Evolutionary conservation across 2,329 filamentous ascomycete genomes (phyloP).

Genomic region (Nakataea oryzae): DNA sequence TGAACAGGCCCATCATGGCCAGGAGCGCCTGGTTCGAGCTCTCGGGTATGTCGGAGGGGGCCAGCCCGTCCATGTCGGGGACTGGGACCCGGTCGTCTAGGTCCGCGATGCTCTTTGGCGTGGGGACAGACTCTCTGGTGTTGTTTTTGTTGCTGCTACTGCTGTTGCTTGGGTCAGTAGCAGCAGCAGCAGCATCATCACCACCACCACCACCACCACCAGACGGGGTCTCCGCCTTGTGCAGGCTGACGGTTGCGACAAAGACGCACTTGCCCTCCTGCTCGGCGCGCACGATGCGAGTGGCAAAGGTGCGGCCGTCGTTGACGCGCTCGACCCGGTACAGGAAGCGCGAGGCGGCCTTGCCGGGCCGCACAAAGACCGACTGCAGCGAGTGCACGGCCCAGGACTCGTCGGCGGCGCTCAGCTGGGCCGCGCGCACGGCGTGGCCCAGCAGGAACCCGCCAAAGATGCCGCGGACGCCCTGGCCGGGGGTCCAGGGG

Average conservation of each 20-base stretch:
- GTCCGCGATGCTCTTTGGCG: no score
- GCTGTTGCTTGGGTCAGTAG: neutral
- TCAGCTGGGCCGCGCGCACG: constrained; percentile 1
- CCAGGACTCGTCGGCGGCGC: neutral
- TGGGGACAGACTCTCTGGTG: neutral
- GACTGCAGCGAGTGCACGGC: constrained; percentile 3
- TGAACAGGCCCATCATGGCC: neutral
- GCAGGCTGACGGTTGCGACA: constrained; percentile 1
- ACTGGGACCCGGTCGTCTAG: neutral
- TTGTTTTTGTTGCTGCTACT: no score
- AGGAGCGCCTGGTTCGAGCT: neutral
- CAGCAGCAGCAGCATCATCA: neutral
- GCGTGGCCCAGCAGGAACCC: constrained; percentile 3
- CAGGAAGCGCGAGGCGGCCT: neutral
- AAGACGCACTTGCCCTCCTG: neutral
- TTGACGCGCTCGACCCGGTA: constrained; percentile 1
- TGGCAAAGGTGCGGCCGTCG: constrained; percentile 4
- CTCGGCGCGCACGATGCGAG: constrained; percentile 2
- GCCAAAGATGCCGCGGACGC: constrained; percentile 4
- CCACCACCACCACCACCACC: neutral
- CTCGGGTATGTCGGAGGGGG: neutral
- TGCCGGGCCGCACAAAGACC: neutral
- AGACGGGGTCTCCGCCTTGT: neutral
- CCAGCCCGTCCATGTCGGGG: neutral
- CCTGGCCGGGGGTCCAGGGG: constrained; percentile 1